These are phyloP conservation scores for Vitis vinifera DNA, from an alignment of 164 flowering plant genomes.

Conservation along the genomic window DNA sequence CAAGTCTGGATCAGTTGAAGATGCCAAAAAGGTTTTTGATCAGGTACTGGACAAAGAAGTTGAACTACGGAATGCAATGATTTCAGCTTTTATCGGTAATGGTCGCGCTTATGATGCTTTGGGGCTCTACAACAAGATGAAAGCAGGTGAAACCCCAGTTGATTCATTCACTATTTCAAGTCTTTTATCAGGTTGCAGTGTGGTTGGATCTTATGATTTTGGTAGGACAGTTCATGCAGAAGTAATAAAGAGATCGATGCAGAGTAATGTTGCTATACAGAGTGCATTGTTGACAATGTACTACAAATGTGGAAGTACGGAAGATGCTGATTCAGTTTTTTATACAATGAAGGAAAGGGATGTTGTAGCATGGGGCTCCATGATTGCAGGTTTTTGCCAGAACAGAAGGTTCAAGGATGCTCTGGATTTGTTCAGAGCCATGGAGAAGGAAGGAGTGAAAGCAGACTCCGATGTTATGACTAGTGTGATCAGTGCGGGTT, in stretches of 20 bases:
- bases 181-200: slow-evolving; percentile 40
- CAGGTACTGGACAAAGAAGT: slow-evolving; percentile 19
- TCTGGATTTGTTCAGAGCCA: slow-evolving; percentile 28
- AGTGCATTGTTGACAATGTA: slow-evolving; percentile 60
- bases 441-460: slow-evolving; percentile 32
- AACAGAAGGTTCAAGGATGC: slow-evolving; percentile 37
- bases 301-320: slow-evolving; percentile 38
- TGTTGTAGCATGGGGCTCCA: slow-evolving; percentile 52
- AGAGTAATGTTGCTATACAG: slow-evolving; percentile 32
- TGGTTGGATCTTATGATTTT: slow-evolving; percentile 28
- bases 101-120: slow-evolving; percentile 34
- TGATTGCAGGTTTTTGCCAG: slow-evolving; percentile 49
- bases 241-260: slow-evolving; percentile 40
- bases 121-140: slow-evolving; percentile 36
- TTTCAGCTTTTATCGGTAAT: slow-evolving; percentile 42
- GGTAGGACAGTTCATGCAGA: slow-evolving; percentile 58
- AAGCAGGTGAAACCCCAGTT: slow-evolving; percentile 15
- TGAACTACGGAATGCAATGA: slow-evolving; percentile 60
- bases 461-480: slow-evolving; percentile 48
- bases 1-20: slow-evolving; percentile 32
- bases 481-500: slow-evolving; percentile 37
- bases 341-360: slow-evolving; percentile 37
- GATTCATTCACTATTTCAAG: slow-evolving; percentile 46
- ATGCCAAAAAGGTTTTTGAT: slow-evolving; percentile 37
- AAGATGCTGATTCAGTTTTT: slow-evolving; percentile 45